These are phyloP conservation scores for Aurantiochytrium sp. DNA, from an alignment of 108 stramenopile species.

Conservation along the genomic window DNA sequence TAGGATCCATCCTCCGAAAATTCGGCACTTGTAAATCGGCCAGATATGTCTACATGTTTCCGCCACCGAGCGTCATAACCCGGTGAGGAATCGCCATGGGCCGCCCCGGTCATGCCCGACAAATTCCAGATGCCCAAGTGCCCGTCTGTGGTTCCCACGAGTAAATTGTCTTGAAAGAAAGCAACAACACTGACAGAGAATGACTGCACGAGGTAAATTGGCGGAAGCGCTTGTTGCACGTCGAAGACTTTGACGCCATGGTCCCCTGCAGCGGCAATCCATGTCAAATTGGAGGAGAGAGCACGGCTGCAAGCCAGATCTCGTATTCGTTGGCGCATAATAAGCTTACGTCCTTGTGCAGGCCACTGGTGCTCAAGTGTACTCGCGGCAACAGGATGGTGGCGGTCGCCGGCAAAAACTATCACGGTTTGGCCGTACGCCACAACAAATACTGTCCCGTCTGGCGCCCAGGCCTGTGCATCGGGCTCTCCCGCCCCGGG, in stretches of 20 bases:
- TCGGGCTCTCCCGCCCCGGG: background rate
- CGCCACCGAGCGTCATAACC: background rate
- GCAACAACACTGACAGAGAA: background rate
- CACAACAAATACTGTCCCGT: background rate
- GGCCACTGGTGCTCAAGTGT: background rate
- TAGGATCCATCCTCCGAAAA: background rate
- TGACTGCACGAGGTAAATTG: background rate
- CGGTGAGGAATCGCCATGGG: background rate
- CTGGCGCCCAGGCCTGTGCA: background rate
- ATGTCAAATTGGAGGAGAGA: background rate
- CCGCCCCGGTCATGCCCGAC: background rate
- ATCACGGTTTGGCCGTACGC: background rate
- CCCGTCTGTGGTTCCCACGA: constrained; percentile 4
- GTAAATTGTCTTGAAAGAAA: background rate
- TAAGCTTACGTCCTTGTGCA: background rate
- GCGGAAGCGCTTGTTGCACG: background rate
- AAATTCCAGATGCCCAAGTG: background rate
- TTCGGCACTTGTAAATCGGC: background rate
- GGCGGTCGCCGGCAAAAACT: background rate
- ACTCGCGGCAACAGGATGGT: background rate
- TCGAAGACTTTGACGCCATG: background rate
- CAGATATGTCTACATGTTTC: background rate
- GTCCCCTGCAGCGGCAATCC: background rate
- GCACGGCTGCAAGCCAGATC: background rate
- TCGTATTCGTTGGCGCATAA: background rate